Conservation (phyloP, 352 stramenopile genomes). For the Pythium phragmiticola region DNA sequence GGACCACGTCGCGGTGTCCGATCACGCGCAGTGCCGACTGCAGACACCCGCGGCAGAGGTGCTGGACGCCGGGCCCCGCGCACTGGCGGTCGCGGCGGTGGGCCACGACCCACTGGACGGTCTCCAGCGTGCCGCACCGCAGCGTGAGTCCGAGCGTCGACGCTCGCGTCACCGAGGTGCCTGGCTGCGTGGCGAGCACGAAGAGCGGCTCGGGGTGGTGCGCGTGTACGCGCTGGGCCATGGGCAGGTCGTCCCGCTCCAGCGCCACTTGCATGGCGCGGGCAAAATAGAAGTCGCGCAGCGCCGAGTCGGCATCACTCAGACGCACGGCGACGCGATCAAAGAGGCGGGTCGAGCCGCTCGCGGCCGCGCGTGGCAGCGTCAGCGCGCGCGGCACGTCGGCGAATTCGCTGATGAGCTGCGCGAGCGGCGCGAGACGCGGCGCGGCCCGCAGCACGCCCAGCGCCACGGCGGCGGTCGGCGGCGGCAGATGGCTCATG, state of each 20-base stretch:
- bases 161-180: not conserved
- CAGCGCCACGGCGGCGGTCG: not conserved
- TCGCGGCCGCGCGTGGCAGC: not conserved
- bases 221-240: conserved; percentile 5
- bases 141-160: too few relatives aligned
- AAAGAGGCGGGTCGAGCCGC: not conserved
- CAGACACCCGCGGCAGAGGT: not conserved
- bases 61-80: not conserved
- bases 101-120: too few relatives aligned
- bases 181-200: not conserved
- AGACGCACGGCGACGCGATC: conserved; percentile 1
- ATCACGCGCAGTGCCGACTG: not conserved
- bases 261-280: conserved; percentile 9
- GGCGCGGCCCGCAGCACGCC: not conserved
- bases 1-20: too few relatives aligned
- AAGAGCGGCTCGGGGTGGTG: conserved; percentile 1
- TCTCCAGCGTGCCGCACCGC: too few relatives aligned
- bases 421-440: not conserved
- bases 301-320: not conserved
- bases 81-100: not conserved
- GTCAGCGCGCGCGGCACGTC: not conserved
- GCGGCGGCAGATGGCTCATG: not conserved
- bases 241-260: conserved; percentile 5
- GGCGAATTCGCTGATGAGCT: not conserved
- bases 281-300: not conserved